A percentile compares a stretch with the other conserved stretches of the same genome.
These are phyloP conservation scores for Colletotrichum viniferum DNA, from an alignment of 2,329 filamentous ascomycete genomes.

Conservation along the genomic window DNA sequence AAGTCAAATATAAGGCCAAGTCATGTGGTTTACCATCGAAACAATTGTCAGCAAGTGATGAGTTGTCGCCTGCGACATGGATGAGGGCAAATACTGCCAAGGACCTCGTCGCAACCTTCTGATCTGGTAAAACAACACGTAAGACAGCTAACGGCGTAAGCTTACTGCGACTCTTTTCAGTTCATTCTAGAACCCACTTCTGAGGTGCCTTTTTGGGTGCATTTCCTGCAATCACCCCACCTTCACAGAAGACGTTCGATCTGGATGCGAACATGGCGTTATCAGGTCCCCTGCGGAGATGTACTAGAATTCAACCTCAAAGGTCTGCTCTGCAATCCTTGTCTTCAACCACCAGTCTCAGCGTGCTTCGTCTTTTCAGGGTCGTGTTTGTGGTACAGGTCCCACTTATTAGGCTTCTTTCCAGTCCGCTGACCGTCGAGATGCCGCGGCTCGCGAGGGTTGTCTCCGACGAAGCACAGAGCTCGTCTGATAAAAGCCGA, in stretches of 20 bases:
- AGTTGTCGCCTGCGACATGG: neutral
- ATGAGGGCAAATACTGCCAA: neutral
- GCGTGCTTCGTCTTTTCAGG: neutral
- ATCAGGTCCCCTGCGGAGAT: neutral
- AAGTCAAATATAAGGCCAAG: neutral
- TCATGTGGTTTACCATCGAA: neutral
- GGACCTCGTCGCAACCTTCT: neutral
- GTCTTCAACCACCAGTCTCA: neutral
- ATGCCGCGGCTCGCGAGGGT: neutral
- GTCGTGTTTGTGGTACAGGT: neutral
- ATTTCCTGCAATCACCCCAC: no score
- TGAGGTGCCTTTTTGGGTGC: neutral
- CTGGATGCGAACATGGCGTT: neutral
- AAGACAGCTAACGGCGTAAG: neutral
- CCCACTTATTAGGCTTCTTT: neutral
- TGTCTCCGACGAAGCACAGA: neutral
- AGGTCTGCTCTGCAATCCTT: neutral
- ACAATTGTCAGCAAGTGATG: neutral
- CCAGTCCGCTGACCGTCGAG: neutral
- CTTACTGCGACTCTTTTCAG: neutral
- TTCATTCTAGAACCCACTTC: neutral
- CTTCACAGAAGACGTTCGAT: neutral
- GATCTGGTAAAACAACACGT: neutral
- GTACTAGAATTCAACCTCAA: neutral
- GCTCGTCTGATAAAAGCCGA: slow-evolving; percentile 1